These are phyloP conservation scores for Hexamita inflata DNA, from an alignment of 208 protist species.

Conservation along the genomic window DNA sequence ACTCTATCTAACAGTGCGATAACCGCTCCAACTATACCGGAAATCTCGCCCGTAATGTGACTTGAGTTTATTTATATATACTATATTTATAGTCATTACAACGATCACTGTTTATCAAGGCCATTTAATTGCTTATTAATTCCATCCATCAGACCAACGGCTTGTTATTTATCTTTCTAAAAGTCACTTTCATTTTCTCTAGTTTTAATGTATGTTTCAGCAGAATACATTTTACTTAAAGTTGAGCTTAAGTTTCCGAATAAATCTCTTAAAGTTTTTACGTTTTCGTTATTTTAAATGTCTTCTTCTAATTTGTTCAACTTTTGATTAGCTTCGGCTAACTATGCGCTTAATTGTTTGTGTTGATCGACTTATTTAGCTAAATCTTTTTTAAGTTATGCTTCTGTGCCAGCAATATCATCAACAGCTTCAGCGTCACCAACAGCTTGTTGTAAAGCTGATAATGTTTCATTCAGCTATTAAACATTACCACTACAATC, in stretches of 20 bases:
- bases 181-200: conserved; percentile 2
- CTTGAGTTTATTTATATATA: too few relatives aligned
- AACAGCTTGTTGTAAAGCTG: not conserved
- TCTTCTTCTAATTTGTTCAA: not conserved
- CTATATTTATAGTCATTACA: too few relatives aligned
- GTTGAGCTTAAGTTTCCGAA: not conserved
- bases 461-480: not conserved
- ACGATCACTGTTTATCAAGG: too few relatives aligned
- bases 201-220: not conserved
- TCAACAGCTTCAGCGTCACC: conserved; percentile 5
- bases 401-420: not conserved
- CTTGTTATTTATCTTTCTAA: not conserved
- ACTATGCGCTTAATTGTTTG: too few relatives aligned
- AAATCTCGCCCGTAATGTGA: too few relatives aligned
- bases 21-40: too few relatives aligned
- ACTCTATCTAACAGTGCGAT: too few relatives aligned
- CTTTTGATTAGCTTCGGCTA: not conserved
- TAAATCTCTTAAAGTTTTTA: not conserved
- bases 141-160: not conserved
- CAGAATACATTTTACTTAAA: not conserved
- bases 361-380: not conserved
- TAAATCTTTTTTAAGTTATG: not conserved
- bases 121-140: not conserved
- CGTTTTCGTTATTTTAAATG: not conserved
- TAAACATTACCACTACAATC: too few relatives aligned